phyloP scores from a whole-genome alignment of 495 filamentous ascomycete genomes.

The Aspergillus funiculosus region DNA sequence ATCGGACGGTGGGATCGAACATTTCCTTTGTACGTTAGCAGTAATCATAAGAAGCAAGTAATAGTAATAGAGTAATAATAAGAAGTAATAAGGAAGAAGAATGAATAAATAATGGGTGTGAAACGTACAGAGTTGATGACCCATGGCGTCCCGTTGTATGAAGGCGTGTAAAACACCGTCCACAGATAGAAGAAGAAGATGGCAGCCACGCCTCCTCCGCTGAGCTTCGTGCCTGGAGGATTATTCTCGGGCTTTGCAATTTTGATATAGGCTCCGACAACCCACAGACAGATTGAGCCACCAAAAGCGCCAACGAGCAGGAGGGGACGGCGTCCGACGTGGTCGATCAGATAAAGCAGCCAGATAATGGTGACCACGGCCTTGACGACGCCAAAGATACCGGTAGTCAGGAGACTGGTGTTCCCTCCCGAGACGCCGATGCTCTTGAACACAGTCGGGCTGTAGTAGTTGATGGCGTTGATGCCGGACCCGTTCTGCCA shows the following conservation, averaged over 20 bases:
- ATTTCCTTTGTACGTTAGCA: no score
- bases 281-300: constrained; percentile 65
- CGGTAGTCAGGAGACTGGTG: constrained; percentile 46
- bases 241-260: constrained; percentile 43
- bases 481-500: constrained; percentile 65
- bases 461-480: constrained; percentile 67
- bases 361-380: constrained; percentile 57
- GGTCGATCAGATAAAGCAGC: constrained; percentile 66
- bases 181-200: constrained; percentile 79
- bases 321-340: constrained; percentile 60
- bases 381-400: constrained; percentile 51
- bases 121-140: constrained; percentile 51
- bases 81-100: no score
- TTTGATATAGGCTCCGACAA: constrained; percentile 68
- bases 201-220: constrained; percentile 57
- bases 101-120: no score
- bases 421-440: constrained; percentile 53
- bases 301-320: constrained; percentile 69
- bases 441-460: constrained; percentile 52
- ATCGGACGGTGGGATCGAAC: constrained; percentile 57
- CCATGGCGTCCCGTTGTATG: constrained; percentile 70
- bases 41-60: no score
- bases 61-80: no score
- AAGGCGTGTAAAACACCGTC: constrained; percentile 71
- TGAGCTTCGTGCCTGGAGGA: constrained; percentile 34